Evolutionary conservation across 2,329 filamentous ascomycete species (phyloP).

Genomic region (Cytospora mali): DNA sequence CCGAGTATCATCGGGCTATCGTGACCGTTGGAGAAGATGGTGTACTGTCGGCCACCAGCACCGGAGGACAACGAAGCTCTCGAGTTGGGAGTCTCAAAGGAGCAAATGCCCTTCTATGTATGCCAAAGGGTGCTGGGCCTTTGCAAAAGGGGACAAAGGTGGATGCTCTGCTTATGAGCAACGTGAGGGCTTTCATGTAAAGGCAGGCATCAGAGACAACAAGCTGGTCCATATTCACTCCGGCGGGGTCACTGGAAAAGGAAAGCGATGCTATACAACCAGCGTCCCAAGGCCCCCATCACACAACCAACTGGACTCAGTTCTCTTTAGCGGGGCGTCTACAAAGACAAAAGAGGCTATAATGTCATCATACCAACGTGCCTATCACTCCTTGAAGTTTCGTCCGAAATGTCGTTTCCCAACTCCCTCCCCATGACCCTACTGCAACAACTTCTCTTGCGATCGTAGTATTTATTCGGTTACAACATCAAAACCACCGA

Average conservation of each 20-base stretch:
- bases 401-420: background rate
- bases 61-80: conserved; percentile 87
- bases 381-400: background rate
- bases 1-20: conserved; percentile 88
- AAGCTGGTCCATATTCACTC: background rate
- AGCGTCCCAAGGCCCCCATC: background rate
- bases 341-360: background rate
- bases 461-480: background rate
- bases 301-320: background rate
- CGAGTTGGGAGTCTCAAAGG: conserved; percentile 84
- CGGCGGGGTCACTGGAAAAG: background rate
- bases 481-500: background rate
- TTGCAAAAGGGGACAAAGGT: conserved; percentile 70
- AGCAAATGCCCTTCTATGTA: conserved; percentile 82
- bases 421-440: background rate
- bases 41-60: conserved; percentile 72
- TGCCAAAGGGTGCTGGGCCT: conserved; percentile 67
- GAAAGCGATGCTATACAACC: background rate
- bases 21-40: conserved; percentile 70
- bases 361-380: background rate
- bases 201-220: background rate
- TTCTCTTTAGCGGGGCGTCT: background rate
- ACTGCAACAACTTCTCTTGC: background rate
- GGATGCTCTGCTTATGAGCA: conserved; percentile 78
- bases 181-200: conserved; percentile 39